Base-by-base conservation (phyloP, 345 rosid genomes). In the Eucalyptus viminalis region DNA sequence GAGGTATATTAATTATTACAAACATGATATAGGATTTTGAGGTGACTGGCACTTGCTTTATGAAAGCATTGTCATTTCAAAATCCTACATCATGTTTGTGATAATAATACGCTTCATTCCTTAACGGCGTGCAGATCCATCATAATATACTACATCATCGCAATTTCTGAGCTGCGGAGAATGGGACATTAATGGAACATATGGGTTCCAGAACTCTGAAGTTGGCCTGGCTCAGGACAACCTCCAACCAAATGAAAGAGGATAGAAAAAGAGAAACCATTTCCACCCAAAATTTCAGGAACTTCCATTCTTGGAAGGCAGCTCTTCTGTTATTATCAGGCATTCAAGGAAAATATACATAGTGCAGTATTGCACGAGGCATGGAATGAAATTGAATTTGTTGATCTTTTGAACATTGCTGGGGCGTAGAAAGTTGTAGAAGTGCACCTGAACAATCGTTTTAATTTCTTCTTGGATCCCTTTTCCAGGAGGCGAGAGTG, bases 401-500 rank as follows among this genome's bases (percentile, higher is more conserved):
- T 76, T 40, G 13, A 76, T 21, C 47, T 37, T 40, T 76, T 76
- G 47, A 27, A 37, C 29, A 40, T 76, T 21, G 85, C 24, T 76
- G 47, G 27, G 83, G 47, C 15, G 2, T 76, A 40, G 14, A 76
- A 40, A 40, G 27, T 76, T 76, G 81, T 69, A 69, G 81, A 21
- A 69, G 40, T 44, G 85, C 47, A 11, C 47, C 47, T 40, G 47
- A 76, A 76, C 47, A 6, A 21, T 76, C 9, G 2, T 86, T 6
- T 86, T 86, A 27, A 17, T 86, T 86, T 86, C 87, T 14, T 56
- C 37, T 45, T 22, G 54, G 58, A 44, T 34, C n/a, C 14, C n/a
- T 47, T 83, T 40, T 89, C 76, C 95, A 96, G 99, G 98, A 97
- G 93, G 97, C 96, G 31, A 93, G 99, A 89, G 90, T 96, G 87